A percentile compares a stretch with the other conserved stretches of the same genome.
phyloP scores from a whole-genome alignment of 2,329 filamentous ascomycete genomes.

The Alternaria sp. region DNA sequence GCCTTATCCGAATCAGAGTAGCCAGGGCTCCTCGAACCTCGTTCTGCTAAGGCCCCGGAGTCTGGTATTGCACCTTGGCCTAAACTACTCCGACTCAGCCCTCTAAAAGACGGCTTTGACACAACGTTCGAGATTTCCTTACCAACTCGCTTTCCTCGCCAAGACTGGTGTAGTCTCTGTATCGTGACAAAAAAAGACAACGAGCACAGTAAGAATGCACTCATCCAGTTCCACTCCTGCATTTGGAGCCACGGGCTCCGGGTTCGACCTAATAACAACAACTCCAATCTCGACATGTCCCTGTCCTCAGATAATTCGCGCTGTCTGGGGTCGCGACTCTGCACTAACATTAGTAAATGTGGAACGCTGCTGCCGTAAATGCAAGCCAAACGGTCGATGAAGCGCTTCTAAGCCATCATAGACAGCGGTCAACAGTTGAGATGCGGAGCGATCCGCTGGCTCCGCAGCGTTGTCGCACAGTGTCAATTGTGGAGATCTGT shows the following conservation, averaged over 20 bases:
- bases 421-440: slow-evolving; percentile 34
- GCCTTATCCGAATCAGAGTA: slow-evolving; percentile 35
- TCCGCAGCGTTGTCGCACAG: slow-evolving; percentile 32
- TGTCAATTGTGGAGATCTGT: slow-evolving; percentile 31
- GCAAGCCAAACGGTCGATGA: slow-evolving; percentile 33
- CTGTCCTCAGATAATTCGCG: neutral
- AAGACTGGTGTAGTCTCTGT: neutral
- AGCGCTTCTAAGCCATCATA: slow-evolving; percentile 32
- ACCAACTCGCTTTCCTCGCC: neutral
- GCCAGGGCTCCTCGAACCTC: neutral
- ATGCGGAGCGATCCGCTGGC: slow-evolving; percentile 46
- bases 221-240: neutral
- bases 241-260: neutral
- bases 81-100: slow-evolving; percentile 4
- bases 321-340: neutral
- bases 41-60: slow-evolving; percentile 23
- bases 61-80: slow-evolving; percentile 17
- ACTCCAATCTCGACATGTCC: neutral
- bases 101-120: neutral
- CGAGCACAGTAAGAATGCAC: neutral
- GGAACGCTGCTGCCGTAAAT: slow-evolving; percentile 34
- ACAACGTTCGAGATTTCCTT: neutral
- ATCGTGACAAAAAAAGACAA: neutral
- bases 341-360: slow-evolving; percentile 11
- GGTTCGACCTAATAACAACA: neutral